Evolutionary conservation across 2,329 filamentous ascomycete genomes (phyloP).

Genomic region (Fusarium bulbicola): DNA sequence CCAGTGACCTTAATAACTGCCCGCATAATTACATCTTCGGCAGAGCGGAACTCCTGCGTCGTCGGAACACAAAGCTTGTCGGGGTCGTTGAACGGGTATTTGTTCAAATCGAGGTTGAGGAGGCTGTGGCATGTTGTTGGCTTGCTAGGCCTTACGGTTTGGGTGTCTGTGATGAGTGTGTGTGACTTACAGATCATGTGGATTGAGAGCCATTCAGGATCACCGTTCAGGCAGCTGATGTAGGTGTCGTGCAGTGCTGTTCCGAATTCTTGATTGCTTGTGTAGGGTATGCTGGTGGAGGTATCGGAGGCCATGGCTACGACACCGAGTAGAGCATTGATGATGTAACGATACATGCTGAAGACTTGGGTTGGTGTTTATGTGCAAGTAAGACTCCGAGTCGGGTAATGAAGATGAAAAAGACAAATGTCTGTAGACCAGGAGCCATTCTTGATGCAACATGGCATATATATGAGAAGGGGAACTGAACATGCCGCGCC

Average conservation of each 20-base stretch:
- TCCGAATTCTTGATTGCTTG: too few relatives aligned
- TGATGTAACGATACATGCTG: background rate
- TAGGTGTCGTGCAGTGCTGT: too few relatives aligned
- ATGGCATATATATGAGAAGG: background rate
- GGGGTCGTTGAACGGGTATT: background rate
- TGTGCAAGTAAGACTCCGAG: background rate
- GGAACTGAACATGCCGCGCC: background rate
- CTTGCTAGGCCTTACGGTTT: background rate
- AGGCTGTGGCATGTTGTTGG: background rate
- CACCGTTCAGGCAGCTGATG: background rate
- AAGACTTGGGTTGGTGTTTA: background rate
- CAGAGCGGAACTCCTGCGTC: background rate
- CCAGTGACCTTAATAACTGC: background rate
- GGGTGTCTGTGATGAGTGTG: background rate
- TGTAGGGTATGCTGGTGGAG: background rate
- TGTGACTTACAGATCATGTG: background rate
- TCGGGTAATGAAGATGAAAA: background rate
- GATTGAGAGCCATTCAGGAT: too few relatives aligned
- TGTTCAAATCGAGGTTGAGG: background rate
- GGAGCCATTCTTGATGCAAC: background rate
- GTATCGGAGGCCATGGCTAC: background rate
- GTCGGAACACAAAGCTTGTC: background rate
- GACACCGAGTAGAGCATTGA: background rate
- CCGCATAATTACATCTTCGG: accelerated
- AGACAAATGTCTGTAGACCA: background rate